A percentile compares a stretch with the other conserved stretches of the same genome.
These are phyloP conservation scores for Eutypa lata DNA, from an alignment of 2,329 filamentous ascomycete species.

Conservation along the genomic window DNA sequence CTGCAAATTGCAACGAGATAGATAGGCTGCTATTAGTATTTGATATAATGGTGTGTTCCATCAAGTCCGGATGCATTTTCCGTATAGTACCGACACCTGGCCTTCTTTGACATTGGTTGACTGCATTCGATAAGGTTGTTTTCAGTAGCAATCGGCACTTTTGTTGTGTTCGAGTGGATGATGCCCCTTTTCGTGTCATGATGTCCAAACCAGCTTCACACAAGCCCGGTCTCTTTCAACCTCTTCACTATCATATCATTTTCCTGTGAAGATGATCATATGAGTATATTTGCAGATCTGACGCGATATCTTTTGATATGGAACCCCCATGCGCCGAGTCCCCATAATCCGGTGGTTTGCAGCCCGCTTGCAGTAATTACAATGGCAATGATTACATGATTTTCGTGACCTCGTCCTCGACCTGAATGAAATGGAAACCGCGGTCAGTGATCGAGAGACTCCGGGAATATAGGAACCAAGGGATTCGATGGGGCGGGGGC, in stretches of 20 bases:
- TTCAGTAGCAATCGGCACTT: background rate
- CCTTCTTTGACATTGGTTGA: background rate
- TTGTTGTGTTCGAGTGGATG: background rate
- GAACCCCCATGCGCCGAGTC: constrained; percentile 15
- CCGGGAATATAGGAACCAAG: constrained; percentile 6
- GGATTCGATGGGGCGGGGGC: background rate
- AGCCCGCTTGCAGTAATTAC: constrained; percentile 21
- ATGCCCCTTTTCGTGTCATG: too few species aligned
- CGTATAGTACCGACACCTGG: background rate
- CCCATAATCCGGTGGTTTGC: constrained; percentile 5
- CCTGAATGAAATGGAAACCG: constrained; percentile 54
- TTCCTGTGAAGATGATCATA: constrained; percentile 24
- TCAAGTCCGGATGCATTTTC: too few species aligned
- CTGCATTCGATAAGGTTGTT: background rate
- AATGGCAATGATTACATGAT: constrained; percentile 65
- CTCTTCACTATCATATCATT: constrained; percentile 33
- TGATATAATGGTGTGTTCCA: too few species aligned
- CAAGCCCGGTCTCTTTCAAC: constrained; percentile 38
- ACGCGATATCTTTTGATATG: constrained; percentile 16
- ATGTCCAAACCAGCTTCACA: constrained; percentile 25
- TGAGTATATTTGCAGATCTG: constrained; percentile 25
- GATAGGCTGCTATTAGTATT: background rate
- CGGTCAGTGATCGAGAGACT: constrained; percentile 45
- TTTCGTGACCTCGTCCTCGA: constrained; percentile 86
- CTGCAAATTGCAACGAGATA: background rate